Conservation (phyloP, 306 rosid genomes). For the Spatholobus suberectus region DNA sequence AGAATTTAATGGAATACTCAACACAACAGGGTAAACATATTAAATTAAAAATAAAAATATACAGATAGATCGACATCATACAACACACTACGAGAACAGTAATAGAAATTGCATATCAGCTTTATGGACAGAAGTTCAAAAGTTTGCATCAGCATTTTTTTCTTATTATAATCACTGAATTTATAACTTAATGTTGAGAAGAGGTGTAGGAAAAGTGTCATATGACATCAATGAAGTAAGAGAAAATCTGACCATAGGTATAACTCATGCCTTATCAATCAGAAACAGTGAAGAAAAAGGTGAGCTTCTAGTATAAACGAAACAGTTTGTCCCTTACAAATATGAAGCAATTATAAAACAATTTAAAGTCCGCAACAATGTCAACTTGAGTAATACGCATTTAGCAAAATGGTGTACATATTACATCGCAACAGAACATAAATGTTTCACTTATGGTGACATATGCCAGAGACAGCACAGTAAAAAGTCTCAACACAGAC, state of each 20-base stretch:
- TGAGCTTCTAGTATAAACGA: neutral
- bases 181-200: neutral
- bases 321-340: neutral
- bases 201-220: neutral
- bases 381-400: neutral
- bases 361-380: neutral
- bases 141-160: neutral
- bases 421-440: neutral
- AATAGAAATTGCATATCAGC: neutral
- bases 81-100: neutral
- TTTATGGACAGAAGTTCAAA: constrained; percentile 17
- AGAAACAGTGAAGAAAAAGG: neutral
- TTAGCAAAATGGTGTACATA: neutral
- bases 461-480: neutral
- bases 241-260: neutral
- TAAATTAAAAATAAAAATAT: neutral
- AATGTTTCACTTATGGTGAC: neutral
- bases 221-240: neutral
- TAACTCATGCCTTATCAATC: neutral
- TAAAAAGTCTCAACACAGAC: neutral
- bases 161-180: neutral
- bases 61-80: neutral
- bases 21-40: constrained; percentile 9
- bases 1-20: constrained; percentile 24
- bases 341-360: constrained; percentile 21